phyloP scores from a whole-genome alignment of 139 green algal genomes.

The Chlamydomonas applanata region DNA sequence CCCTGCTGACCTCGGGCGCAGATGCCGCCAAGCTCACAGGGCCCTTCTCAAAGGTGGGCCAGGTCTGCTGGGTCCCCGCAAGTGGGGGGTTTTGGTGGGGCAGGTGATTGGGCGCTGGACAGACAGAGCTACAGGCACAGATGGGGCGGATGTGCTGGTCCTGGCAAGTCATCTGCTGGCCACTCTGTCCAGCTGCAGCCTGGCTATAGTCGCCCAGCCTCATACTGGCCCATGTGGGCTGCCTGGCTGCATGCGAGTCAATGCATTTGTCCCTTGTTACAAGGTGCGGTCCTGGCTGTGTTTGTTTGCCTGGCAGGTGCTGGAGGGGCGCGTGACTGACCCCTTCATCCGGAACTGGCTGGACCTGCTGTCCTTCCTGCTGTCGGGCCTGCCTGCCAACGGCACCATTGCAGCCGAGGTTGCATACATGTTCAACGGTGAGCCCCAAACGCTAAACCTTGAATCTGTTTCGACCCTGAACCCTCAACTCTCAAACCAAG shows the following conservation, averaged over 20 bases:
- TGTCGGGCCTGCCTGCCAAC: conserved; percentile 85
- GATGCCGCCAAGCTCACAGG: conserved; percentile 65
- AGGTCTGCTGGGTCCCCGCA: too few relatives aligned
- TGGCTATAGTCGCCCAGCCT: too few relatives aligned
- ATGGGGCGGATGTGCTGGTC: too few relatives aligned
- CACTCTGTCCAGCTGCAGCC: neutral
- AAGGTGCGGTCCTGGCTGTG: too few relatives aligned
- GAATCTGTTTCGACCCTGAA: too few relatives aligned
- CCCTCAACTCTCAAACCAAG: too few relatives aligned
- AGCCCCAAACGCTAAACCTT: too few relatives aligned
- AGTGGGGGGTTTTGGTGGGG: conserved; percentile 3
- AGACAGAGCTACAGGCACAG: too few relatives aligned
- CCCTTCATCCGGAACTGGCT: conserved; percentile 92
- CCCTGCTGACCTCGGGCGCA: conserved; percentile 50
- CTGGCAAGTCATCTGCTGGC: neutral
- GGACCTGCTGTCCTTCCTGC: conserved; percentile 95
- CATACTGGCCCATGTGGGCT: too few relatives aligned
- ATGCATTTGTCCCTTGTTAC: too few relatives aligned
- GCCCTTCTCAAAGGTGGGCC: conserved; percentile 73
- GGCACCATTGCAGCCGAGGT: conserved; percentile 93
- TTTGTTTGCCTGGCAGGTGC: too few relatives aligned
- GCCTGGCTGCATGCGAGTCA: too few relatives aligned
- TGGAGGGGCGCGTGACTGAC: conserved; percentile 63
- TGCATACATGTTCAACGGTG: conserved; percentile 89
- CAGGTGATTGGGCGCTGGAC: conserved; percentile 3